Evolutionary conservation across 225 moss, liverwort and hornwort species (phyloP).

Genomic region (Pseudoscleropodium purum): DNA sequence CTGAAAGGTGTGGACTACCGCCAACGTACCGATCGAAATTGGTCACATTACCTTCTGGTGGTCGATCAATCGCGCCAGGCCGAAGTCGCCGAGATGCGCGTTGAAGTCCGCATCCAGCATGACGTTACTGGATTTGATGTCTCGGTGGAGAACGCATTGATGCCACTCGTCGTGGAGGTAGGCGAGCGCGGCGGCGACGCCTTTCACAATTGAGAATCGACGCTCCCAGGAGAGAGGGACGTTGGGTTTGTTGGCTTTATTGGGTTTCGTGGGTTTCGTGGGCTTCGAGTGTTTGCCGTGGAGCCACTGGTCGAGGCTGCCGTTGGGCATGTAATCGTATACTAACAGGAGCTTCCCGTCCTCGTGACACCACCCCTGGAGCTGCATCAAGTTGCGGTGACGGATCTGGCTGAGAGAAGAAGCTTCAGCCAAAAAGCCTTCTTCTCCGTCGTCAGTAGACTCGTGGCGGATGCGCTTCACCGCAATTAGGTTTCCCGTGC

Average conservation of each 20-base stretch:
- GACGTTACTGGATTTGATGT: slow-evolving; percentile 1
- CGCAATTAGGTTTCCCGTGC: not conserved
- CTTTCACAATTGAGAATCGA: not conserved
- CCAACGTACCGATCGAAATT: not conserved
- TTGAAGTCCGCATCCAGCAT: not conserved
- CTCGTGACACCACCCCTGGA: not conserved
- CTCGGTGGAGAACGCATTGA: not conserved
- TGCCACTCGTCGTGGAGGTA: not conserved
- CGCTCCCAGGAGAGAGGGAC: not conserved
- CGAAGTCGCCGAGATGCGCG: not conserved
- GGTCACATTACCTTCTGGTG: not conserved
- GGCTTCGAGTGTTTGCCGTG: not conserved
- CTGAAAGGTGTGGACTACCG: not conserved
- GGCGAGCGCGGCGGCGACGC: not conserved
- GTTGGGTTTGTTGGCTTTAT: not conserved
- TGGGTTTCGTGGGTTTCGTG: not conserved
- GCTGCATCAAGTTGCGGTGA: not conserved
- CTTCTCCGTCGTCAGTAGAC: not conserved
- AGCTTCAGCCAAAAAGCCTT: not conserved
- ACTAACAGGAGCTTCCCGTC: not conserved
- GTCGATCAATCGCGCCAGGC: not conserved
- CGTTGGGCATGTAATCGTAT: not conserved
- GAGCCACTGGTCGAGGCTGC: not conserved
- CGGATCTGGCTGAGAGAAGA: not conserved
- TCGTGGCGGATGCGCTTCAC: slow-evolving; percentile 4